A percentile compares a stretch with the other conserved stretches of the same genome.
These are phyloP conservation scores for Colletotrichum chlorophyti DNA, from an alignment of 2,329 filamentous ascomycete species.

Conservation along the genomic window DNA sequence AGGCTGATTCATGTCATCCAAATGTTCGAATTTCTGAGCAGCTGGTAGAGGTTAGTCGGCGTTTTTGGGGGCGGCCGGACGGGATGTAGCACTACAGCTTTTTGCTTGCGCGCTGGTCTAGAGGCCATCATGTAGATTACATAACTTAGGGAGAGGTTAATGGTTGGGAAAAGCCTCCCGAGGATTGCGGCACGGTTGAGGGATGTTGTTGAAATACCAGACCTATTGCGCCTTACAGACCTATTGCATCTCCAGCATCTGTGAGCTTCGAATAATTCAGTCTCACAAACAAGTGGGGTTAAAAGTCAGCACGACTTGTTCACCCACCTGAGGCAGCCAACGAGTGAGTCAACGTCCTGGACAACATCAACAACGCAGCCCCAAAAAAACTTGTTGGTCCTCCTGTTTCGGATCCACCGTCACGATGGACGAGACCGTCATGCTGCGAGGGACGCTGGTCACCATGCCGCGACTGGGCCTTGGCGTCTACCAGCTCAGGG, in stretches of 20 bases:
- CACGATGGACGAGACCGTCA: constrained; percentile 27
- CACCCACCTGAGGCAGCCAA: background rate
- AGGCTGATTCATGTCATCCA: background rate
- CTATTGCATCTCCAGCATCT: too few relatives aligned
- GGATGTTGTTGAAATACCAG: background rate
- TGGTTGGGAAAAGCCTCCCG: background rate
- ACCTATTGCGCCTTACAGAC: too few relatives aligned
- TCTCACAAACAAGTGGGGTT: background rate
- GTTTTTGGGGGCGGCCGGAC: constrained; percentile 6
- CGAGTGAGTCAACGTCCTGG: too few relatives aligned
- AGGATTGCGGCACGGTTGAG: background rate
- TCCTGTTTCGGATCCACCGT: constrained; percentile 5
- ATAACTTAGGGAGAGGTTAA: constrained; percentile 17
- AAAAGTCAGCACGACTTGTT: background rate
- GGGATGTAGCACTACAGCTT: constrained; percentile 19
- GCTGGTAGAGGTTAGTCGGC: background rate
- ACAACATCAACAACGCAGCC: too few relatives aligned
- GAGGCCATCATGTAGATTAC: background rate
- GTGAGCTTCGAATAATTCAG: too few relatives aligned
- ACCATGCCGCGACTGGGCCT: constrained; percentile 72
- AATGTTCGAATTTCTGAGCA: background rate
- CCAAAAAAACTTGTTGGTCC: background rate
- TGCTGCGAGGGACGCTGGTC: constrained; percentile 33
- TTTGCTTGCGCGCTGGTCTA: constrained; percentile 1
- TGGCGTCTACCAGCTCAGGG: constrained; percentile 70